Percentiles rank a stretch among this genome's conserved stretches.
Conservation (phyloP, 352 stramenopile genomes). For the Lagenidium giganteum region DNA sequence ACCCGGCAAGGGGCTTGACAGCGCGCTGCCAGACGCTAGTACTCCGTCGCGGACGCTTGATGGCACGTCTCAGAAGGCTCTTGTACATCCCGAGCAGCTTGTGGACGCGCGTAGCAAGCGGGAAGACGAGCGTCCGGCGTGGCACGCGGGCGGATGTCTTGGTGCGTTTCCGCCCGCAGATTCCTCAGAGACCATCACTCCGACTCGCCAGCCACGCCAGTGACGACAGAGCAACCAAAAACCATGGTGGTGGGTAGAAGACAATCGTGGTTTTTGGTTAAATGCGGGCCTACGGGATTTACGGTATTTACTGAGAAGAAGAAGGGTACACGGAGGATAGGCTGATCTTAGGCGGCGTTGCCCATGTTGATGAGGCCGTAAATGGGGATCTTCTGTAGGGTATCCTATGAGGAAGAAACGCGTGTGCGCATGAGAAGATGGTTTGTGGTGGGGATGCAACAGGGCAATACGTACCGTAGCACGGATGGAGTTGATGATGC, state of each 20-base stretch:
- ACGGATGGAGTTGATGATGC: slow-evolving; percentile 60
- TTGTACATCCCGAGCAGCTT: too few relatives aligned
- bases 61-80: slow-evolving; percentile 13
- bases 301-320: too few relatives aligned
- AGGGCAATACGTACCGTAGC: slow-evolving; percentile 28
- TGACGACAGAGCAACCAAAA: slow-evolving; percentile 8
- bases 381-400: slow-evolving; percentile 38
- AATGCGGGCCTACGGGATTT: too few relatives aligned
- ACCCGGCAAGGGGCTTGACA: too few relatives aligned
- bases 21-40: neutral
- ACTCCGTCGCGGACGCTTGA: slow-evolving; percentile 18
- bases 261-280: slow-evolving; percentile 10
- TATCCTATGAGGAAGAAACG: slow-evolving; percentile 21
- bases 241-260: neutral
- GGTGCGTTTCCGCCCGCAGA: slow-evolving; percentile 13
- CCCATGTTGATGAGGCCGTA: slow-evolving; percentile 52
- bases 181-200: slow-evolving; percentile 23
- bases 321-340: neutral
- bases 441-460: neutral
- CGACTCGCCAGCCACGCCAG: neutral
- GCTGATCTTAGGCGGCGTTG: too few relatives aligned
- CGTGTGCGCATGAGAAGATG: neutral
- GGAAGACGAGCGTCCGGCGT: too few relatives aligned
- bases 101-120: too few relatives aligned
- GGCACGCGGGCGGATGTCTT: neutral